These are phyloP conservation scores for Entomophthora muscae DNA, from an alignment of 371 early-diverging fungal species.

Conservation along the genomic window DNA sequence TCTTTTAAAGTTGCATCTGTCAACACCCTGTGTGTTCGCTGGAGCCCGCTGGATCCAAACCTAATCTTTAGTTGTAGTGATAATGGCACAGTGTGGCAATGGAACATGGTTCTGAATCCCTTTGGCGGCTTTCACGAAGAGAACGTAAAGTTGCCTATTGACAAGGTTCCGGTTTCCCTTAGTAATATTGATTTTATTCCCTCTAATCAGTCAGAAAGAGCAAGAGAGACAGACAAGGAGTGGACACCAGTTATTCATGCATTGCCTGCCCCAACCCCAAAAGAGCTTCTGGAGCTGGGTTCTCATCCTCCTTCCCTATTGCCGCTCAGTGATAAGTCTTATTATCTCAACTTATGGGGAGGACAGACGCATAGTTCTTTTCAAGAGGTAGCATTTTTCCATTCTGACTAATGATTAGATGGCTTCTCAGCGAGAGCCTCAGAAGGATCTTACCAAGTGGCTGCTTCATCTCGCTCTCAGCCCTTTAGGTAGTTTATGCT, in stretches of 20 bases:
- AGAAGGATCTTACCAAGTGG: not conserved
- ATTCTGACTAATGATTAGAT: not conserved
- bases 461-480: not conserved
- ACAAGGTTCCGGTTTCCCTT: too few relatives aligned
- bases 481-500: too few relatives aligned
- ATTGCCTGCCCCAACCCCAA: not conserved
- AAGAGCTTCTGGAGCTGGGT: not conserved
- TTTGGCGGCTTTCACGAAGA: not conserved
- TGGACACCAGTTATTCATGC: not conserved
- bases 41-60: not conserved
- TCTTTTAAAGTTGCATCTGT: not conserved
- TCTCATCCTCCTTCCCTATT: not conserved
- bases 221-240: not conserved
- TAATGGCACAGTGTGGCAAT: not conserved
- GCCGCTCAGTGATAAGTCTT: not conserved
- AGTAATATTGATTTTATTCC: too few relatives aligned
- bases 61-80: not conserved
- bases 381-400: not conserved
- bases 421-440: not conserved
- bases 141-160: too few relatives aligned
- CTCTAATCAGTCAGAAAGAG: not conserved
- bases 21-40: not conserved
- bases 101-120: not conserved
- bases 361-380: not conserved
- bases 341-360: not conserved